Percentiles rank a stretch among this genome's conserved stretches.
These are phyloP conservation scores for Erysimum cheiranthoides DNA, from an alignment of 345 rosid species.

Conservation along the genomic window DNA sequence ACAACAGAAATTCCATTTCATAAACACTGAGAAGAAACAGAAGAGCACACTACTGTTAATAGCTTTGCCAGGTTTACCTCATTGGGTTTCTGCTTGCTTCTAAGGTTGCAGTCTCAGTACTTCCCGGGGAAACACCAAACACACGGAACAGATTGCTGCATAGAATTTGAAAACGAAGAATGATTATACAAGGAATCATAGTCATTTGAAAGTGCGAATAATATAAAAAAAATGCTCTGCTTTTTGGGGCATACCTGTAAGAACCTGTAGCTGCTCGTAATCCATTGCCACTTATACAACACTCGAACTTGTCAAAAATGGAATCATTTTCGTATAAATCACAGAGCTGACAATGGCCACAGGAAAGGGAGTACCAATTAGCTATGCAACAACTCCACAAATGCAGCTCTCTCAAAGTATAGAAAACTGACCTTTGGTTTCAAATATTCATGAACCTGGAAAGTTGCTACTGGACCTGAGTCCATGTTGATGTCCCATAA, in stretches of 20 bases:
- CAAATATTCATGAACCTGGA: conserved; percentile 93
- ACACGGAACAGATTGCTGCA: conserved; percentile 94
- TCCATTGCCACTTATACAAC: conserved; percentile 96
- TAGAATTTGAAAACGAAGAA: conserved; percentile 5
- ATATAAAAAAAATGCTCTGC: conserved; percentile 6
- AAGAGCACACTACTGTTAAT: conserved; percentile 9
- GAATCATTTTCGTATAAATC: conserved; percentile 98
- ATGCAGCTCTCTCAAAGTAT: conserved; percentile 18
- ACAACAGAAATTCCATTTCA: conserved; percentile 20
- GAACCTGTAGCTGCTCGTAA: conserved; percentile 94
- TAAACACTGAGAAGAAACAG: conserved; percentile 9
- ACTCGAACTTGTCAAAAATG: conserved; percentile 97
- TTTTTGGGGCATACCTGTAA: conserved; percentile 69
- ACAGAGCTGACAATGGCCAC: conserved; percentile 69
- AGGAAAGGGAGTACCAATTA: conserved; percentile 32
- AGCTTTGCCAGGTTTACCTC: conserved; percentile 62
- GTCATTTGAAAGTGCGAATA: conserved; percentile 9
- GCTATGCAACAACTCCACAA: conserved; percentile 35
- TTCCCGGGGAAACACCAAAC: conserved; percentile 79
- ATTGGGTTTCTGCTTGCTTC: conserved; percentile 99
- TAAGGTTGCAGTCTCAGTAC: conserved; percentile 81
- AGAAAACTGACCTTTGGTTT: conserved; percentile 76
- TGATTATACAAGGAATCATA: conserved; percentile 27
- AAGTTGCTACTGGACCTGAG: conserved; percentile 91
- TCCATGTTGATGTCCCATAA: conserved; percentile 99